phyloP scores from a whole-genome alignment of 495 filamentous ascomycete genomes.

The Penicillium verhagenii region DNA sequence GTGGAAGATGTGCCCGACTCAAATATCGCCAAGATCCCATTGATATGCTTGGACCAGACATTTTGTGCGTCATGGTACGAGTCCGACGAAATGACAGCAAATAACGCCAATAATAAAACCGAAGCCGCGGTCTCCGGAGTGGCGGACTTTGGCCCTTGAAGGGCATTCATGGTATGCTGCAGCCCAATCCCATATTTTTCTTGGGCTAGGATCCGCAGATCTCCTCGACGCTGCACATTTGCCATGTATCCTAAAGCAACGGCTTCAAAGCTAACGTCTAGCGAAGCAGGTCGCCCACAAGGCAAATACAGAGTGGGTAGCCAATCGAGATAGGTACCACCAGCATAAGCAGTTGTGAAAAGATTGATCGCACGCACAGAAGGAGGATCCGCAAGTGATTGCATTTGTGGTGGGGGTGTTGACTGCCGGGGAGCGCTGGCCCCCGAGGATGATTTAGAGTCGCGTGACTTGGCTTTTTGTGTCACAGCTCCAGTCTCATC shows the following conservation, averaged over 20 bases:
- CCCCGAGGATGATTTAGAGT: not conserved
- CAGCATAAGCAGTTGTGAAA: conserved; percentile 2
- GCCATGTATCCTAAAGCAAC: conserved; percentile 5
- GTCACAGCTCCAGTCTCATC: conserved; percentile 3
- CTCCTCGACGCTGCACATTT: conserved; percentile 1
- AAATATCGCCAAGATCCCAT: not conserved
- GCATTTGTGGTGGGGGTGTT: conserved; percentile 1
- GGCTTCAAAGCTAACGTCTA: conserved; percentile 5
- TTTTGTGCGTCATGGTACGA: not conserved
- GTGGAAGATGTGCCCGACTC: not conserved
- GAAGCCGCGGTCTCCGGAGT: not conserved
- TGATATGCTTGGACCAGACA: conserved; percentile 5
- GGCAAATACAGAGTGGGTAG: not conserved
- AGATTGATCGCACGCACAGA: not conserved
- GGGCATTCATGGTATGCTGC: not conserved
- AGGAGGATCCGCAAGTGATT: not conserved
- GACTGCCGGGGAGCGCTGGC: not conserved
- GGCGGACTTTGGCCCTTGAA: not conserved
- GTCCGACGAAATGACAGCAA: not conserved
- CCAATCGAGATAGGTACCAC: conserved; percentile 8
- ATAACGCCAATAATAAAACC: conserved; percentile 5
- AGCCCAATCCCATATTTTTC: conserved; percentile 2
- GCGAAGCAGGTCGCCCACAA: not conserved
- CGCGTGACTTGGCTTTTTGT: conserved; percentile 1
- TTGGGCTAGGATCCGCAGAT: conserved; percentile 1